Conservation (phyloP, 2,329 filamentous ascomycete species). For the Tolypocladium pustulatum region DNA sequence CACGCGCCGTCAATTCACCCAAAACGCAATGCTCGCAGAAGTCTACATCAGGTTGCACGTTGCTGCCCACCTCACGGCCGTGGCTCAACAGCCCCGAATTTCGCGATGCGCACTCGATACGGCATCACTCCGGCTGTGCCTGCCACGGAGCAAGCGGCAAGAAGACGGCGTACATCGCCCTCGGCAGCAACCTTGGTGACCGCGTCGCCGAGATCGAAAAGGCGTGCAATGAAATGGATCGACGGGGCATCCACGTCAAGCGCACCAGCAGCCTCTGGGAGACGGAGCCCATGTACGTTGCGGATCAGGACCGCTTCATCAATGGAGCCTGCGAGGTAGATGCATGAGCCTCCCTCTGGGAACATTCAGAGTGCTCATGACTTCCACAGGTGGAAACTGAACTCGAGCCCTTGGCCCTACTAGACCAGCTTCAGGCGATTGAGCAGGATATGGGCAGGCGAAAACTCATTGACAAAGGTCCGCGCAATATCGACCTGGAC, state of each 20-base stretch:
- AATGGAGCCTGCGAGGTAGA: constrained; percentile 84
- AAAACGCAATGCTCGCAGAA: not conserved
- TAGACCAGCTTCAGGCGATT: constrained; percentile 75
- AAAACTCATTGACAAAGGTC: constrained; percentile 86
- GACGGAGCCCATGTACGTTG: constrained; percentile 92
- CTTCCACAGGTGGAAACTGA: constrained; percentile 62
- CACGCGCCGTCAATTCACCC: not conserved
- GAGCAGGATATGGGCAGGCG: constrained; percentile 69
- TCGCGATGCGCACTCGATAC: not conserved
- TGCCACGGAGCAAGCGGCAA: constrained; percentile 21
- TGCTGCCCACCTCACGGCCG: not conserved
- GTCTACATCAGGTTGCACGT: not conserved
- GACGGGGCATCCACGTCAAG: constrained; percentile 59
- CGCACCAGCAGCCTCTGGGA: constrained; percentile 87
- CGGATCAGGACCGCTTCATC: constrained; percentile 77
- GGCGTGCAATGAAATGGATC: constrained; percentile 70
- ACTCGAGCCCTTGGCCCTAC: constrained; percentile 61
- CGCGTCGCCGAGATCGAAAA: constrained; percentile 75
- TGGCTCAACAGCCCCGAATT: not conserved
- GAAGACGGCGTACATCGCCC: constrained; percentile 63
- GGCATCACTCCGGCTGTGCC: constrained; percentile 20
- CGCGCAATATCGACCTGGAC: constrained; percentile 88
- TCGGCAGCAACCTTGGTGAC: constrained; percentile 89
- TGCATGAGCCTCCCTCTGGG: not conserved
- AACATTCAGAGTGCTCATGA: not conserved